Evolutionary conservation across 176 grass and related monocot species (phyloP).

Genomic region (Musa troglodytarum): DNA sequence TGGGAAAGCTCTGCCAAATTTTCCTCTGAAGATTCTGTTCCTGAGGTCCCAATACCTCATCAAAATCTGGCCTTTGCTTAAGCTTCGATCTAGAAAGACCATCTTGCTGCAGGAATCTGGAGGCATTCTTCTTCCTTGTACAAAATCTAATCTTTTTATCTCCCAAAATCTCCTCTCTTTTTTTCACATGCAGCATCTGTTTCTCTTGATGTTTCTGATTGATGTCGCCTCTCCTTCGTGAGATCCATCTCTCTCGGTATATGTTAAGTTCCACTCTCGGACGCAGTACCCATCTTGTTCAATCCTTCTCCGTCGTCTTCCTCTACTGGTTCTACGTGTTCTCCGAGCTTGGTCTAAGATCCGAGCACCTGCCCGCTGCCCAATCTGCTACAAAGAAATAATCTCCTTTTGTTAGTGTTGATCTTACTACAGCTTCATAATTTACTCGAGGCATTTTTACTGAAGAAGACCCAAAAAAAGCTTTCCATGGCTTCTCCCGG

Average conservation of each 20-base stretch:
- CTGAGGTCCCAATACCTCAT: too few relatives aligned
- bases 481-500: slow-evolving; percentile 70
- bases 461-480: slow-evolving; percentile 12
- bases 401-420: background rate
- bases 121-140: background rate
- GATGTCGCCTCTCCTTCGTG: slow-evolving; percentile 98
- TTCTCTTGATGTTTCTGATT: slow-evolving; percentile 49
- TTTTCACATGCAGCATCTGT: slow-evolving; percentile 36
- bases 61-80: background rate
- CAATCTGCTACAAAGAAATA: background rate
- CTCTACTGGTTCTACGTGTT: slow-evolving; percentile 99
- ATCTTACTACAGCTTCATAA: too few relatives aligned
- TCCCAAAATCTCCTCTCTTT: background rate
- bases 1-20: slow-evolving; percentile 5
- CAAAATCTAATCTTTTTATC: background rate
- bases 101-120: slow-evolving; percentile 4
- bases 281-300: slow-evolving; percentile 86
- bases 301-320: slow-evolving; percentile 98
- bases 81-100: background rate
- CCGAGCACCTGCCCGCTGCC: background rate
- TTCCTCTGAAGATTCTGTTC: background rate
- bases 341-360: slow-evolving; percentile 51
- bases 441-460: background rate
- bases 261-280: slow-evolving; percentile 96
- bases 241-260: slow-evolving; percentile 97